Evolutionary conservation across 78 protist species (phyloP).

Genomic region (Thecamonas trahens): DNA sequence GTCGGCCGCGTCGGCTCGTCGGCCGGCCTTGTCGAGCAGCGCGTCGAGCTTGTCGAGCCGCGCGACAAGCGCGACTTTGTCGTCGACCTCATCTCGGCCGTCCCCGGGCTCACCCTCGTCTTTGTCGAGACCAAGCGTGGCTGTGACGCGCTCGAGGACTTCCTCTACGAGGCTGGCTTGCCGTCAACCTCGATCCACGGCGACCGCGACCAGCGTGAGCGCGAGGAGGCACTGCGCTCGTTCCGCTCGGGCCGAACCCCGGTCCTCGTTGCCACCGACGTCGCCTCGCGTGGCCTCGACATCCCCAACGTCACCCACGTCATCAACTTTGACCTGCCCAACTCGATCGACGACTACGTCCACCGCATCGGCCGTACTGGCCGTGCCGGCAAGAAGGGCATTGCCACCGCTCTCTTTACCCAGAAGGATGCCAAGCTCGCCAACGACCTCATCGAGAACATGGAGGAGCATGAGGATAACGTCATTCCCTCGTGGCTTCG

Average conservation of each 20-base stretch:
- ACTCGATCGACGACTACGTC: slow-evolving; percentile 85
- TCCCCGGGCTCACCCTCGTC: slow-evolving; percentile 50
- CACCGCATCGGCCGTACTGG: slow-evolving; percentile 99
- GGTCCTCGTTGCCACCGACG: slow-evolving; percentile 95
- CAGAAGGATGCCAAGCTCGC: slow-evolving; percentile 21
- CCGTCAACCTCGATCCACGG: slow-evolving; percentile 92
- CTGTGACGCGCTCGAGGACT: slow-evolving; percentile 75
- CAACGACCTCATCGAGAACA: slow-evolving; percentile 50
- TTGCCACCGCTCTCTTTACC: slow-evolving; percentile 70
- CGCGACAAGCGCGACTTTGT: slow-evolving; percentile 70
- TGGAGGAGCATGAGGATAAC: no score
- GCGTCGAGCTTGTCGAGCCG: slow-evolving; percentile 50
- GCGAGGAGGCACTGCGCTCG: slow-evolving; percentile 81
- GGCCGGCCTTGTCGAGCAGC: slow-evolving; percentile 81
- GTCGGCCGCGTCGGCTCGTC: slow-evolving; percentile 97
- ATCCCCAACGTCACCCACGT: slow-evolving; percentile 93
- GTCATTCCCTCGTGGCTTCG: slow-evolving; percentile 36
- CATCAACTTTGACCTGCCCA: slow-evolving; percentile 96
- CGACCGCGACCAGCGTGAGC: slow-evolving; percentile 91
- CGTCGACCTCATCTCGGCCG: slow-evolving; percentile 54
- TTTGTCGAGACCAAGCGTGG: slow-evolving; percentile 79
- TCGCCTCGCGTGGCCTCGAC: slow-evolving; percentile 96
- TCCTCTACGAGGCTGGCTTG: slow-evolving; percentile 42
- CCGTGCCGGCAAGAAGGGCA: slow-evolving; percentile 88
- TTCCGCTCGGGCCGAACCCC: slow-evolving; percentile 52